Evolutionary conservation across 2,329 filamentous ascomycete genomes (phyloP).

Genomic region (Aquanectria penicillioides): DNA sequence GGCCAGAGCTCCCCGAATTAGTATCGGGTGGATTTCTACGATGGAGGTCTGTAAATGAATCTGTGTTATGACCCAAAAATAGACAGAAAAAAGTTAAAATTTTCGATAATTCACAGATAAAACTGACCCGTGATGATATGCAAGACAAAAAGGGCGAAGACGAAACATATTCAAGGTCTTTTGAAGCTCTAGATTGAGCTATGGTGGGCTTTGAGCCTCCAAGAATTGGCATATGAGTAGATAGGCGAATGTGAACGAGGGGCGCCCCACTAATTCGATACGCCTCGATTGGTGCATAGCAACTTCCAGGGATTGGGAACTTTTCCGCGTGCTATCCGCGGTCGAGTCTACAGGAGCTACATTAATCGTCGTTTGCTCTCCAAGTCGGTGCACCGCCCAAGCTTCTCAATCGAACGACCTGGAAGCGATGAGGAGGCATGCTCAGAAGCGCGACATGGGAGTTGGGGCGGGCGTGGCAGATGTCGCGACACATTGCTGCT

Average conservation of each 20-base stretch:
- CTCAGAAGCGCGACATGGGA: conserved; percentile 47
- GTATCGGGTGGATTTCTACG: conserved; percentile 24
- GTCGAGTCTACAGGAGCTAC: not conserved
- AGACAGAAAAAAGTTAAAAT: conserved; percentile 1
- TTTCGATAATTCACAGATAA: too few species aligned
- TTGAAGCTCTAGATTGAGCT: not conserved
- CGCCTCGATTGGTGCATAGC: conserved; percentile 22
- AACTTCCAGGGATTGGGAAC: not conserved
- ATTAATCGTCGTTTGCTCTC: not conserved
- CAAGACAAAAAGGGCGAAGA: not conserved
- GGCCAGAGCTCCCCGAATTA: conserved; percentile 43
- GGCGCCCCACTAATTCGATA: conserved; percentile 8
- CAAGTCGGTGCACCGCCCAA: not conserved
- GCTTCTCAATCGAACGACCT: conserved; percentile 14
- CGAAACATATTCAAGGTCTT: not conserved
- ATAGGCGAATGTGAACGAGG: not conserved
- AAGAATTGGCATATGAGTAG: not conserved
- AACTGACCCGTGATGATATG: too few species aligned
- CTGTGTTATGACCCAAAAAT: conserved; percentile 25
- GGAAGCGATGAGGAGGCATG: conserved; percentile 50
- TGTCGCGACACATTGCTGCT: conserved; percentile 34
- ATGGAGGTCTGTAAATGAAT: conserved; percentile 22
- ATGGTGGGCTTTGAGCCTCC: not conserved
- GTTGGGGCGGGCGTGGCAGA: conserved; percentile 43
- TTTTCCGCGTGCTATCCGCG: not conserved